A percentile compares a stretch with the other conserved stretches of the same genome.
Conservation (phyloP, 208 protist species). For the Crithidia mellificae region DNA sequence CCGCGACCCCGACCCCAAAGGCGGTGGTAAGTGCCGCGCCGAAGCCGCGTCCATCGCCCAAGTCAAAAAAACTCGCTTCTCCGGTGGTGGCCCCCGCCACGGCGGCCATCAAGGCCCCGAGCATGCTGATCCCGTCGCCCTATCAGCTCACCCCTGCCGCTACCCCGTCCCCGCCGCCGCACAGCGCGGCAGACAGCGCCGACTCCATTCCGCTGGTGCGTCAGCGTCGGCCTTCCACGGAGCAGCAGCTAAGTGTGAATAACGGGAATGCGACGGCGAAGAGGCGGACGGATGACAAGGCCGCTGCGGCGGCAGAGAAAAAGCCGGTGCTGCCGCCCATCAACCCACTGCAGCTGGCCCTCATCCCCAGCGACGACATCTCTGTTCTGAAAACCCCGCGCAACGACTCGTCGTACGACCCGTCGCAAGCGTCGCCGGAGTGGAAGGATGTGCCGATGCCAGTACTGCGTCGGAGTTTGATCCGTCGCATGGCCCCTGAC, state of each 20-base stretch:
- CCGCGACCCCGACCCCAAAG: too few species aligned
- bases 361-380: constrained; percentile 1
- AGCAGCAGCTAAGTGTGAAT: background rate
- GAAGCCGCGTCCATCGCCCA: too few species aligned
- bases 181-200: background rate
- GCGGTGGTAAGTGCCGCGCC: background rate
- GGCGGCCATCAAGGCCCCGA: background rate
- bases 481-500: background rate
- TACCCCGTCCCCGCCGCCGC: background rate
- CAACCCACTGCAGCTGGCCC: background rate
- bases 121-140: too few species aligned
- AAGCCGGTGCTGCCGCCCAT: background rate
- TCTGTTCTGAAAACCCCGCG: constrained; percentile 10
- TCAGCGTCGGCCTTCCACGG: background rate
- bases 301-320: too few species aligned
- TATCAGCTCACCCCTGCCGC: too few species aligned
- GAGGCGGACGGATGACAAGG: too few species aligned
- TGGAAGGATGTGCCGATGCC: constrained; percentile 10
- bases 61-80: background rate
- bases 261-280: too few species aligned
- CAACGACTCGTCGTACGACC: constrained; percentile 6
- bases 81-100: background rate
- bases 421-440: constrained; percentile 18
- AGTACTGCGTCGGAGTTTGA: constrained; percentile 10
- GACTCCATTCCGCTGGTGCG: constrained; percentile 10